Evolutionary conservation across 192 early-diverging fungal species (phyloP), one percentile per base, ranked within the genome.

Genomic region (Linnemannia schmuckeri): DNA sequence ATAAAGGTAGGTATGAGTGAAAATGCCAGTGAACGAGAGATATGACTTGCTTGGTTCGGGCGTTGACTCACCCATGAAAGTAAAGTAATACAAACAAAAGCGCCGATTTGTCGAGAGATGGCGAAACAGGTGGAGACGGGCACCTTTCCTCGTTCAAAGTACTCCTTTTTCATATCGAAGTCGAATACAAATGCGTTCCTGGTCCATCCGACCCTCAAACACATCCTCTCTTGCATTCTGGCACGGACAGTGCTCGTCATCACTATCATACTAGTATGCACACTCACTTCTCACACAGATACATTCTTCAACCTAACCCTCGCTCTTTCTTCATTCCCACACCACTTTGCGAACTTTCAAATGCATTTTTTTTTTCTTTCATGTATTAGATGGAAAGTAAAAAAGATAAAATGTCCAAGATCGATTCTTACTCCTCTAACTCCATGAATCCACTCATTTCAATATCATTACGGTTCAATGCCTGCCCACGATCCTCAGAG

Each of bases 361-460:
- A 24, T 71, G 70, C 18, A 71, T 71, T 41, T 40, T 41, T 18
- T n/a, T 71, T 40, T 41, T 18, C 10, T 71, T 40, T 3, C 17
- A 9, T 42, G 38, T 42, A 38, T 41, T 71, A 17, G 13, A 41
- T n/a, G 42, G 22, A 2, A 6, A 40, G 2, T 42, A 10, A 24
- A 35, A n/a, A 8, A 17, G 13, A 1, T 13, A 15, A 12, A 15
- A 12, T 46, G 44, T 13, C 9, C 33, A 44, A 4, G 6, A 12
- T 66, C 30, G 61, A 33, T 18, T 27, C 46, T 69, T 72, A 86
- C 47, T 86, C 74, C 30, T 74, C 42, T 22, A 38, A n/a, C 5
- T 80, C 84, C 79, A 86, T 18, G 49, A 74, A 86, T 10, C 84
- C 84, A 24, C 84, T 86, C 84, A 86, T 68, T 61, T 86, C 84